These are phyloP conservation scores for Globisporangium camurandrum DNA, from an alignment of 352 stramenopile species.

Conservation along the genomic window DNA sequence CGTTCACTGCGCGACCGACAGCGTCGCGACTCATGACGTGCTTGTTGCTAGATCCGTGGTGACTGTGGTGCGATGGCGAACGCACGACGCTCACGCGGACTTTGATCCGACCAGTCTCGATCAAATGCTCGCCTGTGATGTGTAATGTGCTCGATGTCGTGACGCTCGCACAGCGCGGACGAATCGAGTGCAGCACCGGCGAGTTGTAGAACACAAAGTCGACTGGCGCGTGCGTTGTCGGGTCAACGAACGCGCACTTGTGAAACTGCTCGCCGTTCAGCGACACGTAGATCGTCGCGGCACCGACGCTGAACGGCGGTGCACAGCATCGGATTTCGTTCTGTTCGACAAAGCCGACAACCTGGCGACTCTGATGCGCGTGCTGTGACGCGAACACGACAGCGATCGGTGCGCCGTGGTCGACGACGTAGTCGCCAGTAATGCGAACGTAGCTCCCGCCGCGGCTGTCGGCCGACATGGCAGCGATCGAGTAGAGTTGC, in stretches of 20 bases:
- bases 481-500: conserved; percentile 33
- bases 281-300: conserved; percentile 49
- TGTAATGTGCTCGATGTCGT: conserved; percentile 35
- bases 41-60: no score
- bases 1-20: conserved; percentile 28
- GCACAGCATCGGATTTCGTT: conserved; percentile 57
- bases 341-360: conserved; percentile 58
- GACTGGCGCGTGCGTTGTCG: conserved; percentile 25
- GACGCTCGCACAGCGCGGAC: conserved; percentile 50
- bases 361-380: conserved; percentile 39
- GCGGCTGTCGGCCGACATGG: conserved; percentile 56
- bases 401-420: conserved; percentile 51
- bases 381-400: conserved; percentile 70
- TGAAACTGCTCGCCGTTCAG: conserved; percentile 76
- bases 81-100: conserved; percentile 42
- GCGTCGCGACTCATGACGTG: conserved; percentile 26
- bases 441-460: conserved; percentile 63
- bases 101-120: conserved; percentile 73
- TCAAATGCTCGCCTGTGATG: conserved; percentile 58
- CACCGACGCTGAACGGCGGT: conserved; percentile 51
- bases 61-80: conserved; percentile 20
- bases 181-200: conserved; percentile 40
- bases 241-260: conserved; percentile 51
- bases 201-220: conserved; percentile 76
- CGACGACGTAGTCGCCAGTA: conserved; percentile 43